phyloP scores from a whole-genome alignment of 1,284 basidiomycete species.

The Neolentinus lepideus region DNA sequence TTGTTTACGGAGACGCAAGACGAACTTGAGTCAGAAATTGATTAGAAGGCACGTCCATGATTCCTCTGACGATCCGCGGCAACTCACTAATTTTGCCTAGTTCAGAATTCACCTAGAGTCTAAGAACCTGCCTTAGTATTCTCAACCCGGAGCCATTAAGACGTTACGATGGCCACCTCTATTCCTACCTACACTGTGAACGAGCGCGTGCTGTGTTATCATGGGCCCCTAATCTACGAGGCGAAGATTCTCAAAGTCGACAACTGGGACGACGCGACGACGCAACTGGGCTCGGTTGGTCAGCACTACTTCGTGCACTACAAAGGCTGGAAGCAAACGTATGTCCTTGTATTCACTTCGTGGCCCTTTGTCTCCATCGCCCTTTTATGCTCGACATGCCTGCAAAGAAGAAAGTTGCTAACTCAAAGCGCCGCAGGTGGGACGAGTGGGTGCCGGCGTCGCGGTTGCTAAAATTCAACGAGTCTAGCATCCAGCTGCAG shows the following conservation, averaged over 20 bases:
- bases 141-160: neutral
- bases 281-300: constrained; percentile 61
- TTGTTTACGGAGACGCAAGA: too few relatives aligned
- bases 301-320: constrained; percentile 96
- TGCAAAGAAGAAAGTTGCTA: neutral
- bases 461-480: constrained; percentile 84
- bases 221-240: constrained; percentile 92
- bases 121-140: too few relatives aligned
- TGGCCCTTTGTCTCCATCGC: neutral
- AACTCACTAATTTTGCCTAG: too few relatives aligned
- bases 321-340: constrained; percentile 99
- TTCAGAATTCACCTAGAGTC: too few relatives aligned
- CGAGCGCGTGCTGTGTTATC: constrained; percentile 90
- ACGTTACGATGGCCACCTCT: constrained; percentile 4
- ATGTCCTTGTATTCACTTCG: constrained; percentile 26
- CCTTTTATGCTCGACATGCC: neutral
- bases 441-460: constrained; percentile 93
- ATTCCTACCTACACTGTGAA: constrained; percentile 35
- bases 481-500: constrained; percentile 79
- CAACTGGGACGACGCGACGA: constrained; percentile 66
- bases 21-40: too few relatives aligned
- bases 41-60: too few relatives aligned
- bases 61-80: too few relatives aligned
- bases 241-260: constrained; percentile 88
- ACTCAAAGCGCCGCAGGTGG: constrained; percentile 56